Conservation (phyloP, 805 yeast species). For the Ogataea allantospora region DNA sequence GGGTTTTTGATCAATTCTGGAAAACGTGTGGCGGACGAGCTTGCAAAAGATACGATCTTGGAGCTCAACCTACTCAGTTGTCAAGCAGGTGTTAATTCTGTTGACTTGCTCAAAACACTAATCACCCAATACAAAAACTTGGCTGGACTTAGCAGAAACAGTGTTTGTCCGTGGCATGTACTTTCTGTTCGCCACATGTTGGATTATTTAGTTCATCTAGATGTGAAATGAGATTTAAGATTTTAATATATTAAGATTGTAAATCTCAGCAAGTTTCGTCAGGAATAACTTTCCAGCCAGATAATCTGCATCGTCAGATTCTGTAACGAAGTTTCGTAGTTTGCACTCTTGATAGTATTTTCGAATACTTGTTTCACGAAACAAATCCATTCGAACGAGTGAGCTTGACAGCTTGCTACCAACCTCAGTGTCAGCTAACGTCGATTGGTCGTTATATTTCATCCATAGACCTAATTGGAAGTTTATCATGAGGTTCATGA, state of each 20-base stretch:
- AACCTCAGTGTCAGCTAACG: no score
- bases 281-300: not conserved
- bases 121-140: slow-evolving; percentile 59
- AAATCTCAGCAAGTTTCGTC: slow-evolving; percentile 3
- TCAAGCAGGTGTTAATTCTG: slow-evolving; percentile 61
- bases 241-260: no score
- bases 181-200: slow-evolving; percentile 63
- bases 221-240: slow-evolving; percentile 38
- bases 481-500: slow-evolving; percentile 13
- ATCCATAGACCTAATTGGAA: slow-evolving; percentile 19
- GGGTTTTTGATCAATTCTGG: slow-evolving; percentile 56
- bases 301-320: slow-evolving; percentile 1
- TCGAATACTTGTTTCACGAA: slow-evolving; percentile 7
- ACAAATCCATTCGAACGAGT: no score
- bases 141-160: slow-evolving; percentile 30
- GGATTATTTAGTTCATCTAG: slow-evolving; percentile 56
- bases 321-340: not conserved
- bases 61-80: slow-evolving; percentile 74
- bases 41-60: slow-evolving; percentile 32
- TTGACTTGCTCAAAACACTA: slow-evolving; percentile 51
- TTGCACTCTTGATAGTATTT: slow-evolving; percentile 9
- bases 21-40: slow-evolving; percentile 3
- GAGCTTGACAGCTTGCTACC: no score
- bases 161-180: slow-evolving; percentile 67
- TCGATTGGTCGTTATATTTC: no score